Base-by-base conservation (phyloP, 1,284 basidiomycete species). In the Chalciporus sp. region DNA sequence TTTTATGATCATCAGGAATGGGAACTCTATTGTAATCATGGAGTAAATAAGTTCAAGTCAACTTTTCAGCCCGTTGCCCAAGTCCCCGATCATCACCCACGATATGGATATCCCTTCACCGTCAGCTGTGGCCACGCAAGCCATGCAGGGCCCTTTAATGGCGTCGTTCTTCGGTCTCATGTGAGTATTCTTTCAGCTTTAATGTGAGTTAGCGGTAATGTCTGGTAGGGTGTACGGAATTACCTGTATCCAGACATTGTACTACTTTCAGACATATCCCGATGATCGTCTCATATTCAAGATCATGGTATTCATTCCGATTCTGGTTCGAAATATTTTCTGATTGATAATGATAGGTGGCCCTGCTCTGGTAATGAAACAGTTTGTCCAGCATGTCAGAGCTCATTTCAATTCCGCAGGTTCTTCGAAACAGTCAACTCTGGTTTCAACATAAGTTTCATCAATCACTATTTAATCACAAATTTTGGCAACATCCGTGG, bases 251-350 rank as follows among this genome's bases (percentile, higher is more conserved):
- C 56, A 58, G 31, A 49, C 46, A 2, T 45, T 58, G 8, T 52
- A 33, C 42, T 58, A 58, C 33, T 51, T 42, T 26, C 56, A 58
- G 28, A 49, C 43, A n/a, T 58, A 58, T 11, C 41, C 41, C 9
- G 28, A 46, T 11, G 56, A 58, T 28, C 29, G 11, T 12, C 27
- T 41, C 4, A 11, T 7, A 10, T 27, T 44, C 19, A 44, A 44
- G 33, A 16, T 12, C 33, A 35, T 35, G 33, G 33, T 37, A 42
- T 29, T 8, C 53, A 10, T 23, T 23, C 23, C 46, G 44, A 43
- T 26, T 23, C 23, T 2, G 23, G 23, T 6, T 3, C 23, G 23
- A 23, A 23, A 23, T 23, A 6, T 23, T 23, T 6, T 23, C 23
- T 23, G 16, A 35, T 4, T 16, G 16, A 7, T 35, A 35, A 3